phyloP scores from a whole-genome alignment of 2,329 filamentous ascomycete genomes.

The Claviceps purpurea region DNA sequence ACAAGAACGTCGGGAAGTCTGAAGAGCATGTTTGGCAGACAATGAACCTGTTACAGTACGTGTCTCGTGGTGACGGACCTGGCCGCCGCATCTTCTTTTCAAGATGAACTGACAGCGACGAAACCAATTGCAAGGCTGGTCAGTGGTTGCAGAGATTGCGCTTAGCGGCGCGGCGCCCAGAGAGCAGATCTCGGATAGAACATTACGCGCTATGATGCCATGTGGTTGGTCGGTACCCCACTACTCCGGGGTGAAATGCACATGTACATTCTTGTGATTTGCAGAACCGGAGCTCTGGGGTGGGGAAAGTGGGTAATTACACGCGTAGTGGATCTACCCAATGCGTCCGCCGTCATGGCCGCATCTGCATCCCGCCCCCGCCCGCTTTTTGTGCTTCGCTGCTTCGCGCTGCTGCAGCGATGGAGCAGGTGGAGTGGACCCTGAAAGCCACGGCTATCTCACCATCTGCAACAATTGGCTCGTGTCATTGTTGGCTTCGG shows the following conservation, averaged over 20 bases:
- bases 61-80: no score
- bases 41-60: no score
- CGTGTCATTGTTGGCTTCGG: not conserved
- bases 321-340: no score
- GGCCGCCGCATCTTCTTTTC: no score
- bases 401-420: not conserved
- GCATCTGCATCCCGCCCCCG: no score
- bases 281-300: no score
- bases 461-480: not conserved
- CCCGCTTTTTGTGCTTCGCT: not conserved
- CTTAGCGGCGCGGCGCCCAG: not conserved
- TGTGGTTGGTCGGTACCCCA: not conserved
- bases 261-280: not conserved
- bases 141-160: not conserved
- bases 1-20: no score
- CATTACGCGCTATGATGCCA: not conserved
- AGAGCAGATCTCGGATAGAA: not conserved
- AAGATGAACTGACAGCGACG: no score
- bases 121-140: not conserved
- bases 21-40: no score
- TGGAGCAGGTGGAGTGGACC: not conserved
- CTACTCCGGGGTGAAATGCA: not conserved
- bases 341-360: no score
- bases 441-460: no score
- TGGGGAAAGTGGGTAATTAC: no score